Evolutionary conservation across 1,284 basidiomycete species (phyloP).

Genomic region (Neonothopanus nambi): DNA sequence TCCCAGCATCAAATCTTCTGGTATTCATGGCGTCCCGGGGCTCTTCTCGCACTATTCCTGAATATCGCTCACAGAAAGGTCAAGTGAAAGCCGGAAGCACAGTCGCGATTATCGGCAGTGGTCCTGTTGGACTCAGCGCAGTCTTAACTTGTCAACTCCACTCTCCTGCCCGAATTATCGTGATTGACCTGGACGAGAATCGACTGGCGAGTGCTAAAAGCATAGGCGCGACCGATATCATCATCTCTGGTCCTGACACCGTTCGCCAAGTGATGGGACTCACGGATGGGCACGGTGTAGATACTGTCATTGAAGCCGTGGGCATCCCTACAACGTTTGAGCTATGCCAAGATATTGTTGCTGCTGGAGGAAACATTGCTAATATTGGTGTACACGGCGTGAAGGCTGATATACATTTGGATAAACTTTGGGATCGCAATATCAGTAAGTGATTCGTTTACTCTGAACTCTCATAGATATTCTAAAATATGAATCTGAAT

Average conservation of each 20-base stretch:
- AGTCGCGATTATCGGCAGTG: constrained; percentile 25
- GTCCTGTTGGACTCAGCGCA: constrained; percentile 25
- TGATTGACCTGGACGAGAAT: constrained; percentile 24
- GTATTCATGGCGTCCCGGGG: too few species aligned
- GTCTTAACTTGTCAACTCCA: constrained; percentile 27
- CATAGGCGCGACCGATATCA: constrained; percentile 25
- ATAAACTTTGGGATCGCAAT: constrained; percentile 26
- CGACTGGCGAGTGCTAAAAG: constrained; percentile 22
- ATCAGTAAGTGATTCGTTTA: constrained; percentile 17
- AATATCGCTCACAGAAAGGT: constrained; percentile 16
- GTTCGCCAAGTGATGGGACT: constrained; percentile 23
- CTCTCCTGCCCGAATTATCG: constrained; percentile 23
- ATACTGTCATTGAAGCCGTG: constrained; percentile 29
- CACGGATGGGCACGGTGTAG: constrained; percentile 25
- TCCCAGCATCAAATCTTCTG: not conserved
- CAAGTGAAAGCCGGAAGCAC: constrained; percentile 23
- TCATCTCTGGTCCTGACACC: constrained; percentile 23
- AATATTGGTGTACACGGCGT: constrained; percentile 28
- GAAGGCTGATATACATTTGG: constrained; percentile 26
- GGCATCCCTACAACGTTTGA: constrained; percentile 26
- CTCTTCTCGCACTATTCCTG: not conserved
- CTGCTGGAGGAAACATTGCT: constrained; percentile 27
- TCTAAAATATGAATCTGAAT: not conserved
- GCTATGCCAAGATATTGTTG: constrained; percentile 27
- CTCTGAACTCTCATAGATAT: not conserved